These are phyloP conservation scores for Carpinus fangiana DNA, from an alignment of 306 rosid species.

Conservation along the genomic window DNA sequence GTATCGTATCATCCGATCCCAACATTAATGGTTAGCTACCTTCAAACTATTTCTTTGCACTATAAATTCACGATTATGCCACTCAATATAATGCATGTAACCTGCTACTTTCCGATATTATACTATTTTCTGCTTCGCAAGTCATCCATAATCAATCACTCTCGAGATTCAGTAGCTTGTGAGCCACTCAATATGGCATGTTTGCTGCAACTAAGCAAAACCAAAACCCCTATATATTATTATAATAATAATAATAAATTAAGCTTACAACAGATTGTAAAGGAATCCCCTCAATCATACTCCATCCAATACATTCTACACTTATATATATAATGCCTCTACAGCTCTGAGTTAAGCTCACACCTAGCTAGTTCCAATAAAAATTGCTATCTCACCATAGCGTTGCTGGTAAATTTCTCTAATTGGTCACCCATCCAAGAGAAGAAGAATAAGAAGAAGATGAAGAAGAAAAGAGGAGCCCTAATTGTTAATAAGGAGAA, in stretches of 20 bases:
- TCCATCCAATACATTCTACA: too few species aligned
- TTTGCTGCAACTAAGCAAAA: slow-evolving; percentile 32
- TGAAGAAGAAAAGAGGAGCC: too few species aligned
- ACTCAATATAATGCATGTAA: slow-evolving; percentile 20
- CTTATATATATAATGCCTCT: too few species aligned
- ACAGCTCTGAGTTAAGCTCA: too few species aligned
- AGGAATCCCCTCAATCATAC: too few species aligned
- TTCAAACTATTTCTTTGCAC: slow-evolving; percentile 31
- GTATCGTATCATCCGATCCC: neutral
- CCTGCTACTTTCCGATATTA: slow-evolving; percentile 15
- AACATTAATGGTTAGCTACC: slow-evolving; percentile 13
- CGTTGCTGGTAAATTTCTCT: neutral
- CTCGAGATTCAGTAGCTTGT: slow-evolving; percentile 27
- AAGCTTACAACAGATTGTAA: neutral
- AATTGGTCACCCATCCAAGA: neutral
- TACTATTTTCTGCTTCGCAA: slow-evolving; percentile 20
- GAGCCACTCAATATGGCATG: slow-evolving; percentile 39
- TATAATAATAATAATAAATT: neutral
- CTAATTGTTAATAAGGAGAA: too few species aligned
- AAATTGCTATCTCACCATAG: neutral
- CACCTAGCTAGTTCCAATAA: neutral
- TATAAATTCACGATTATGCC: slow-evolving; percentile 19
- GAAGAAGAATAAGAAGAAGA: too few species aligned
- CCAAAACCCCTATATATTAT: neutral
- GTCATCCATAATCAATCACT: neutral